These are phyloP conservation scores for Russula olivacea DNA, from an alignment of 768 basidiomycete species.

Conservation along the genomic window DNA sequence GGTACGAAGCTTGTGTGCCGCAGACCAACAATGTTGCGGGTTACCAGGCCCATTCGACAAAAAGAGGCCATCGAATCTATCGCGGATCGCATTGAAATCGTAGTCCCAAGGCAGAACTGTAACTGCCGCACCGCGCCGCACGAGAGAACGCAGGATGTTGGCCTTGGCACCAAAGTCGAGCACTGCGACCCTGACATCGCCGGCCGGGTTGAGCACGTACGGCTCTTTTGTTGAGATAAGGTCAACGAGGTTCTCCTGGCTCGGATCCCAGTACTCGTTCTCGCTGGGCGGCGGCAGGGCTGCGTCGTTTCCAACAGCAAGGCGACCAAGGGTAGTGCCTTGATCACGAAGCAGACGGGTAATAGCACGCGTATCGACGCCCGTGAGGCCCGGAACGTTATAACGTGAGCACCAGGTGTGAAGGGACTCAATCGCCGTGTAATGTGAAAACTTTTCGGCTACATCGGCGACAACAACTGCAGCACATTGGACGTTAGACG, in stretches of 20 bases:
- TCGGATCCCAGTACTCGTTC: slow-evolving; percentile 91
- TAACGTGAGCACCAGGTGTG: slow-evolving; percentile 90
- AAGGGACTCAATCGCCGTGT: slow-evolving; percentile 88
- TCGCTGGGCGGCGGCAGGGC: slow-evolving; percentile 50
- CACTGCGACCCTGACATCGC: slow-evolving; percentile 88
- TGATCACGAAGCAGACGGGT: slow-evolving; percentile 91
- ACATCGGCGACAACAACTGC: slow-evolving; percentile 93
- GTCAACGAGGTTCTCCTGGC: slow-evolving; percentile 86
- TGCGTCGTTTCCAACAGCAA: slow-evolving; percentile 76
- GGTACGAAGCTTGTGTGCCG: slow-evolving; percentile 69
- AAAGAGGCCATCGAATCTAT: slow-evolving; percentile 92
- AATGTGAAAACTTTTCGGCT: slow-evolving; percentile 92
- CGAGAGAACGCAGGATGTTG: slow-evolving; percentile 90
- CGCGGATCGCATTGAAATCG: slow-evolving; percentile 88
- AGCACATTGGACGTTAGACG: slow-evolving; percentile 81
- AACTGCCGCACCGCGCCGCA: slow-evolving; percentile 84
- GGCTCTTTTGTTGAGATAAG: slow-evolving; percentile 83
- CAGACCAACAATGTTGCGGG: slow-evolving; percentile 82
- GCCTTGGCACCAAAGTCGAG: slow-evolving; percentile 98
- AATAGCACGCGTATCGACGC: slow-evolving; percentile 96
- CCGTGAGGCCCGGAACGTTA: slow-evolving; percentile 88
- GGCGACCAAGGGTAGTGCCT: slow-evolving; percentile 90
- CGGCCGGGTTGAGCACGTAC: slow-evolving; percentile 80
- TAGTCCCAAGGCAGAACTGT: slow-evolving; percentile 98
- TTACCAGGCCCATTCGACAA: slow-evolving; percentile 96